Percentiles rank a stretch among this genome's conserved stretches.
Conservation (phyloP, 2,329 filamentous ascomycete species). For the Meredithiella fracta region DNA sequence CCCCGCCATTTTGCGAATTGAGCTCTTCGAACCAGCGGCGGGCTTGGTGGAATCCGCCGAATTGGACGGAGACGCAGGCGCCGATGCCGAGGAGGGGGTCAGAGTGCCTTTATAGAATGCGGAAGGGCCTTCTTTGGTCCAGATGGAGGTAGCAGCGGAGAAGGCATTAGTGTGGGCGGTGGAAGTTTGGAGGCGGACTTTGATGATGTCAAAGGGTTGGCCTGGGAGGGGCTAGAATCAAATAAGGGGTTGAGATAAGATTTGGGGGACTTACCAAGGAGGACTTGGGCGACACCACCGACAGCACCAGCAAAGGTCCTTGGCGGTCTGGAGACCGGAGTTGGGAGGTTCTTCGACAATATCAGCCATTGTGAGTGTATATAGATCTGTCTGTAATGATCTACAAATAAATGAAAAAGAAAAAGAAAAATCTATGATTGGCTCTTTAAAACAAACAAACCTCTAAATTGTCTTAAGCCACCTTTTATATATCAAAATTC, state of each 20-base stretch:
- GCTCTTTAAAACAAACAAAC: neutral
- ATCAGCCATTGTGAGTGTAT: constrained; percentile 8
- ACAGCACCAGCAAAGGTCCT: constrained; percentile 84
- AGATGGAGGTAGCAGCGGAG: constrained; percentile 67
- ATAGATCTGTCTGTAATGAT: neutral
- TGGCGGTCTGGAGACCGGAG: constrained; percentile 45
- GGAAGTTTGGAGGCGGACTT: constrained; percentile 88
- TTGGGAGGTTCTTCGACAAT: constrained; percentile 12
- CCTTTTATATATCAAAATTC: neutral
- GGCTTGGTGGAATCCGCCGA: constrained; percentile 88
- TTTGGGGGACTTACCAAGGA: constrained; percentile 56
- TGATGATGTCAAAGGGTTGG: constrained; percentile 79
- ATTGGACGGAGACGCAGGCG: constrained; percentile 95
- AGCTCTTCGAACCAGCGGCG: constrained; percentile 67
- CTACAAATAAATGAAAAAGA: neutral
- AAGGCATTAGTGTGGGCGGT: constrained; percentile 65
- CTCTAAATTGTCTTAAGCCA: no score
- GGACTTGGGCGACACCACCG: constrained; percentile 82
- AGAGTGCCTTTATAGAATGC: constrained; percentile 98
- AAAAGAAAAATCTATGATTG: neutral
- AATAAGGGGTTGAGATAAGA: constrained; percentile 13
- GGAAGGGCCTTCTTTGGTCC: constrained; percentile 67
- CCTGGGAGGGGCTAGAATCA: constrained; percentile 25
- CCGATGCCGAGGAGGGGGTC: constrained; percentile 86
- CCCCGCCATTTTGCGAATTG: constrained; percentile 46